These are phyloP conservation scores for Sphaceloma murrayae DNA, from an alignment of 2,329 filamentous ascomycete species.

Conservation along the genomic window DNA sequence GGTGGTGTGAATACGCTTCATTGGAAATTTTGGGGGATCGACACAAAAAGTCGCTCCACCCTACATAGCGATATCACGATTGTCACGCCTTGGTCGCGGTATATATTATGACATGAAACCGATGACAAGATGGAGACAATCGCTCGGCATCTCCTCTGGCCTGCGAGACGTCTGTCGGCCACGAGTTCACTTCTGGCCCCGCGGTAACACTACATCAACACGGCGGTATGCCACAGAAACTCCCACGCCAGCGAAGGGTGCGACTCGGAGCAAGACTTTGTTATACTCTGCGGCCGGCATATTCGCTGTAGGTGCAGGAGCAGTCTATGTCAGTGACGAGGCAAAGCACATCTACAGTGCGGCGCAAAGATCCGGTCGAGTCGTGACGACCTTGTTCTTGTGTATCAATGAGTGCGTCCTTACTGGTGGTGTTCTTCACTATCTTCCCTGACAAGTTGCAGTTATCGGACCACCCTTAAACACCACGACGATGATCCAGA, in stretches of 20 bases:
- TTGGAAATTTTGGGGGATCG: not conserved
- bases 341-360: conserved; percentile 68
- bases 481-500: conserved; percentile 54
- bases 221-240: conserved; percentile 18
- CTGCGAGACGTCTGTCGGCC: not conserved
- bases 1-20: not conserved
- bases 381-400: conserved; percentile 62
- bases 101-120: conserved; percentile 12
- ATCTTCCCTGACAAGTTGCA: conserved; percentile 31
- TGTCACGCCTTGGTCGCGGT: too few relatives aligned
- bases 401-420: conserved; percentile 79
- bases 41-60: not conserved
- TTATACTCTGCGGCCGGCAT: conserved; percentile 21
- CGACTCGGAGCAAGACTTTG: conserved; percentile 26
- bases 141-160: not conserved
- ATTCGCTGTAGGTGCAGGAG: conserved; percentile 30
- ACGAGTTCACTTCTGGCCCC: not conserved
- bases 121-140: conserved; percentile 8
- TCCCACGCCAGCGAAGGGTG: conserved; percentile 9
- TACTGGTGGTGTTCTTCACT: not conserved
- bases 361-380: conserved; percentile 66
- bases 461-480: conserved; percentile 80
- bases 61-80: too few relatives aligned
- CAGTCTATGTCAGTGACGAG: conserved; percentile 50
- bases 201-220: conserved; percentile 7